These are phyloP conservation scores for Aspergillus haitiensis DNA, from an alignment of 495 filamentous ascomycete species.

Conservation along the genomic window DNA sequence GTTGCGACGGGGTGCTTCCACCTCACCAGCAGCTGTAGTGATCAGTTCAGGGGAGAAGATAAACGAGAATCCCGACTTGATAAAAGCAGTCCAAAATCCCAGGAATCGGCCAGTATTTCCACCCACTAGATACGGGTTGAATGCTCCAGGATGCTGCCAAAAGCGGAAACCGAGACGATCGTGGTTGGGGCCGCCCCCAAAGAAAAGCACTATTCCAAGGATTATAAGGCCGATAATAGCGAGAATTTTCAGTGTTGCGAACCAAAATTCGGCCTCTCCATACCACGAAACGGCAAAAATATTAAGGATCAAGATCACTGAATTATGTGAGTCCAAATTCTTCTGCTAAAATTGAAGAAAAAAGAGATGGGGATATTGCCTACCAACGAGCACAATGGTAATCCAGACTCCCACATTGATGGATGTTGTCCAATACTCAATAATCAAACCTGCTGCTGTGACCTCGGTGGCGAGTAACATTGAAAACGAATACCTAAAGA, in stretches of 20 bases:
- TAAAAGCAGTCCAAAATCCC: conserved; percentile 43
- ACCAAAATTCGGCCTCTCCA: conserved; percentile 74
- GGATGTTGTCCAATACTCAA: conserved; percentile 64
- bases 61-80: conserved; percentile 51
- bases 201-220: conserved; percentile 64
- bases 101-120: conserved; percentile 41
- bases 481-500: conserved; percentile 46
- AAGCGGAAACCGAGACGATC: conserved; percentile 69
- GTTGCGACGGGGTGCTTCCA: conserved; percentile 69
- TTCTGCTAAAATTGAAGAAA: background rate
- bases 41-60: conserved; percentile 71
- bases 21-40: conserved; percentile 78
- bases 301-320: conserved; percentile 62
- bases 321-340: conserved; percentile 35
- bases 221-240: conserved; percentile 70
- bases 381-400: conserved; percentile 62
- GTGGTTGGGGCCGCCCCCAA: conserved; percentile 62
- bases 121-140: conserved; percentile 52
- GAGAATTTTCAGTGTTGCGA: conserved; percentile 72
- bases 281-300: conserved; percentile 66
- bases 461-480: conserved; percentile 69
- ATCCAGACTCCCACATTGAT: conserved; percentile 63
- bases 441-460: conserved; percentile 64
- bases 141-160: conserved; percentile 68
- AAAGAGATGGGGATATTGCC: conserved; percentile 28